Evolutionary conservation across 306 rosid genomes (phyloP).

Genomic region (Castanea mollissima): DNA sequence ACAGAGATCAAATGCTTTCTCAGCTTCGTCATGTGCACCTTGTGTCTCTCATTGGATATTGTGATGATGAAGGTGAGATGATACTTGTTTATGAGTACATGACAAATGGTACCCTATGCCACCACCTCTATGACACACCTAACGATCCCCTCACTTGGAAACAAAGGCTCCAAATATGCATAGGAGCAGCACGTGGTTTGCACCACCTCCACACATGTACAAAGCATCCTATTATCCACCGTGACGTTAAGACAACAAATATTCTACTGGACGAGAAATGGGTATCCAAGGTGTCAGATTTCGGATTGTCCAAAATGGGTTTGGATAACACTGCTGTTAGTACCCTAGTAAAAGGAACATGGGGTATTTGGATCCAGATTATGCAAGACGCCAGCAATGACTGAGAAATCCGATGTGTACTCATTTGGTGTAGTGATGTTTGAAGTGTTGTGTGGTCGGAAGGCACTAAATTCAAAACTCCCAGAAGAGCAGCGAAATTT

Average conservation of each 20-base stretch:
- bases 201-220: constrained; percentile 27
- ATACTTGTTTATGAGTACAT: no score
- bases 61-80: no score
- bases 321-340: constrained; percentile 13
- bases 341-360: constrained; percentile 32
- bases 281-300: constrained; percentile 33
- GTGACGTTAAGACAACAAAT: constrained; percentile 29
- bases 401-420: constrained; percentile 29
- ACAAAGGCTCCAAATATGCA: constrained; percentile 20
- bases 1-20: no score
- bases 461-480: not conserved
- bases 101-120: no score
- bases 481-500: constrained; percentile 11
- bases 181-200: constrained; percentile 9
- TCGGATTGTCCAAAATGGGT: constrained; percentile 30
- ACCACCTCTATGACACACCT: constrained; percentile 18
- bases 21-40: no score
- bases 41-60: no score
- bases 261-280: constrained; percentile 26
- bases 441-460: constrained; percentile 21
- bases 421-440: constrained; percentile 32
- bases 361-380: constrained; percentile 37
- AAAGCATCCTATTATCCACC: constrained; percentile 26
- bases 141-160: constrained; percentile 21
- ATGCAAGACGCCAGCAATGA: not conserved